A percentile compares a stretch with the other conserved stretches of the same genome.
phyloP scores from a whole-genome alignment of 257 asterid species.

The Solanum habrochaites region DNA sequence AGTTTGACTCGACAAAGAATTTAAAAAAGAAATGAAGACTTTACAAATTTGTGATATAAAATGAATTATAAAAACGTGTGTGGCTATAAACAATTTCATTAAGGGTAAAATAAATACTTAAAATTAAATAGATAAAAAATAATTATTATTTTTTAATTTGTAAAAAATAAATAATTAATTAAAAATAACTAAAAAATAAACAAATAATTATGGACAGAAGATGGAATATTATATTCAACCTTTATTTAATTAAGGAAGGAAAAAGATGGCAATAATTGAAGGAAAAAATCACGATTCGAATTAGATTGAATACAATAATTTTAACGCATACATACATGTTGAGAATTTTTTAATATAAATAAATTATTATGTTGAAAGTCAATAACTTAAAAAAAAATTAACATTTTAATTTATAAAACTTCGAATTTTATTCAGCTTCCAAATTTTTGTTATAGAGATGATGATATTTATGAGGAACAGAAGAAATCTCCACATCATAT shows the following conservation, averaged over 20 bases:
- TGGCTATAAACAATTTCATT: too few species aligned
- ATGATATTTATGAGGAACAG: not conserved
- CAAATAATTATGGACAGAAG: too few species aligned
- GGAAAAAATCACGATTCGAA: not conserved
- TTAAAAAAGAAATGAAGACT: too few species aligned
- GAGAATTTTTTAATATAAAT: not conserved
- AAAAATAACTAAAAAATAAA: too few species aligned
- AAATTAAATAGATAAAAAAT: too few species aligned
- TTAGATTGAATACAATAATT: not conserved
- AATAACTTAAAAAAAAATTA: not conserved
- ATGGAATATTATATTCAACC: not conserved
- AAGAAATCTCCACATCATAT: not conserved
- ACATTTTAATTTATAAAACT: not conserved
- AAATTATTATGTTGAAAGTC: not conserved
- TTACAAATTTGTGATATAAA: too few species aligned
- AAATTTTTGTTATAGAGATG: not conserved
- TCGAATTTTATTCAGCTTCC: not conserved
- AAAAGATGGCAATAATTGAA: not conserved
- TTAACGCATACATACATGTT: not conserved
- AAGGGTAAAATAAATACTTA: too few species aligned
- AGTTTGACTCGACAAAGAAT: too few species aligned
- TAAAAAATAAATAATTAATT: too few species aligned
- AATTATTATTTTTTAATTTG: too few species aligned
- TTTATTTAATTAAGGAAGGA: not conserved
- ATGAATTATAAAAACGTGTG: too few species aligned